phyloP scores from a whole-genome alignment of 2,329 filamentous ascomycete genomes.

The Ceratocystis albifundus region DNA sequence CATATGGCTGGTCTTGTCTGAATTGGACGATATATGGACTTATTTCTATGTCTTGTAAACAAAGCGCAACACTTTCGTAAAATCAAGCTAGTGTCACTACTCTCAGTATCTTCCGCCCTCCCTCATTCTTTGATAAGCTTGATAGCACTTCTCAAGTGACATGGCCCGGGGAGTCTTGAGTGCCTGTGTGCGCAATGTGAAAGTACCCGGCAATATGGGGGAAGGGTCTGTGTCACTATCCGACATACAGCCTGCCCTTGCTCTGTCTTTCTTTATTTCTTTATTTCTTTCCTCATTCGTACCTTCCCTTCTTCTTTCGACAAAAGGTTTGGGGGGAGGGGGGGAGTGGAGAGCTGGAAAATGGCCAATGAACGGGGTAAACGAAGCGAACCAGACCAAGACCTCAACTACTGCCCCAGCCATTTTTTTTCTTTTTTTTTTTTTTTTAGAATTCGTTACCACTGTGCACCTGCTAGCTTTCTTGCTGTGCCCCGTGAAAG shows the following conservation, averaged over 20 bases:
- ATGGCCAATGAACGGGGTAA: background rate
- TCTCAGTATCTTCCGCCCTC: background rate
- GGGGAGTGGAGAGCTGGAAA: background rate
- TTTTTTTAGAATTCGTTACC: background rate
- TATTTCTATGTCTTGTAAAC: background rate
- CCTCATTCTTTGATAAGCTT: background rate
- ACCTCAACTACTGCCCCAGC: slow-evolving; percentile 9
- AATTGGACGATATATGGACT: background rate
- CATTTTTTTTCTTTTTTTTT: background rate
- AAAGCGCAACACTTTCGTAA: background rate
- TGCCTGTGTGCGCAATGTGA: background rate
- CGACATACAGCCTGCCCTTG: background rate
- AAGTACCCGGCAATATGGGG: background rate
- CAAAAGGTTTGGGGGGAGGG: background rate
- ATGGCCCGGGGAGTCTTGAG: background rate
- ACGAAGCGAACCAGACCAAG: background rate
- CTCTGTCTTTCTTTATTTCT: background rate
- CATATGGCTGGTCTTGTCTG: background rate
- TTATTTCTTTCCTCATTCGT: background rate
- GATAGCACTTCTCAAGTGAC: background rate
- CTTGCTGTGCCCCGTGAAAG: background rate
- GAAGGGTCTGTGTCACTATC: slow-evolving; percentile 5
- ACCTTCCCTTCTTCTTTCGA: background rate
- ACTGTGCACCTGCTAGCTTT: background rate
- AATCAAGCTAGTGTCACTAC: background rate